phyloP scores from a whole-genome alignment of 2,329 filamentous ascomycete species.

The Pseudogymnoascus sp. region DNA sequence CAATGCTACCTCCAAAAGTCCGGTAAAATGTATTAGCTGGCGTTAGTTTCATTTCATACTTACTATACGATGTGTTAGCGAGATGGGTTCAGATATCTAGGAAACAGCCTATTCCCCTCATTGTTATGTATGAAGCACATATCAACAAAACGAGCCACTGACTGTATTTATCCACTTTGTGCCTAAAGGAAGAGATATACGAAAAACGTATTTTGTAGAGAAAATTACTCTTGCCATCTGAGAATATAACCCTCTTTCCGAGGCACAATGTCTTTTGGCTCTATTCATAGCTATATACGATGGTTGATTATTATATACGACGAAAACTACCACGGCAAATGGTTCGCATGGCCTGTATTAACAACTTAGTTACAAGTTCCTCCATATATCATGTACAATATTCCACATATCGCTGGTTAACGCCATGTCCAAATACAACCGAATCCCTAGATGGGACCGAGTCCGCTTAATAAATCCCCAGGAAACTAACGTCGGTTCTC shows the following conservation, averaged over 20 bases:
- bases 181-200: background rate
- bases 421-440: background rate
- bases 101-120: background rate
- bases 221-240: background rate
- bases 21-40: background rate
- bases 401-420: background rate
- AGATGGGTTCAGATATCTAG: background rate
- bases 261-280: too few relatives aligned
- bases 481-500: conserved; percentile 10
- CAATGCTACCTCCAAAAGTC: background rate
- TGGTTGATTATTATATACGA: background rate
- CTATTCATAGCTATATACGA: background rate
- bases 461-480: background rate
- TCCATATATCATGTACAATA: background rate
- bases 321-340: background rate
- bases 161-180: background rate
- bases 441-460: background rate
- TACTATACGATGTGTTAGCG: background rate
- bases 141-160: background rate
- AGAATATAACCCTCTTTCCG: background rate
- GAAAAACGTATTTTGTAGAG: background rate
- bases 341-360: background rate
- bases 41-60: background rate
- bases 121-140: background rate
- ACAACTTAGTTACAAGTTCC: background rate